Evolutionary conservation across 176 grass and related monocot species (phyloP).

Genomic region (Oryza officinalis): DNA sequence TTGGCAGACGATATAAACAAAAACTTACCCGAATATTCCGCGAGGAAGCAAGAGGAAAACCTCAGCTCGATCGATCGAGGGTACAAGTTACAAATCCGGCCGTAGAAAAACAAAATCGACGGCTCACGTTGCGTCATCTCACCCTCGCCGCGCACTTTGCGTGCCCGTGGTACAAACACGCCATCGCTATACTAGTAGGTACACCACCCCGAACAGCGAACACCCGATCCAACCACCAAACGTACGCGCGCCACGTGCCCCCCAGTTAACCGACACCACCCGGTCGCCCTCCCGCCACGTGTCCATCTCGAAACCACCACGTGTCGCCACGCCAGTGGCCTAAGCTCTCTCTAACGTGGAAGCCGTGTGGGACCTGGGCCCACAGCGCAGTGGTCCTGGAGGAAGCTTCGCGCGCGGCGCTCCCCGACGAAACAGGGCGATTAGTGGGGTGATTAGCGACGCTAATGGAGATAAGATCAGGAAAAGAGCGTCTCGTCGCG

Average conservation of each 20-base stretch:
- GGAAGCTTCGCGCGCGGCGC: slow-evolving; percentile 33
- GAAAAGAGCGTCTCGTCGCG: background rate
- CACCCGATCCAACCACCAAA: background rate
- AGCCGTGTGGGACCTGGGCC: slow-evolving; percentile 4
- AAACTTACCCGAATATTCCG: too few species aligned
- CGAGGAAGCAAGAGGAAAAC: background rate
- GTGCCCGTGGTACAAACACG: too few species aligned
- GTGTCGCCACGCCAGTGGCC: background rate
- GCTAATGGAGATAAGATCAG: background rate
- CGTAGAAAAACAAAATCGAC: background rate
- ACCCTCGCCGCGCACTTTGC: background rate
- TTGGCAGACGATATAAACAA: too few species aligned
- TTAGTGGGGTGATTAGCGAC: slow-evolving; percentile 5
- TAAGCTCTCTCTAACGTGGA: background rate
- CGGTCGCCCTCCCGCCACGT: background rate
- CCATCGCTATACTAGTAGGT: too few species aligned
- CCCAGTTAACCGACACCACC: background rate
- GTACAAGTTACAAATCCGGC: too few species aligned
- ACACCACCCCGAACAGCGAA: background rate
- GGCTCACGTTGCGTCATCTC: background rate
- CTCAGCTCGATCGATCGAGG: too few species aligned
- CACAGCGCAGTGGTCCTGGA: background rate
- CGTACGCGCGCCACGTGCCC: background rate
- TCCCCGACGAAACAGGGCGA: background rate
- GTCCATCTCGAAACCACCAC: fast-evolving